A percentile compares a stretch with the other conserved stretches of the same genome.
These are phyloP conservation scores for Neoboletus magnificus DNA, from an alignment of 768 basidiomycete genomes.

Conservation along the genomic window DNA sequence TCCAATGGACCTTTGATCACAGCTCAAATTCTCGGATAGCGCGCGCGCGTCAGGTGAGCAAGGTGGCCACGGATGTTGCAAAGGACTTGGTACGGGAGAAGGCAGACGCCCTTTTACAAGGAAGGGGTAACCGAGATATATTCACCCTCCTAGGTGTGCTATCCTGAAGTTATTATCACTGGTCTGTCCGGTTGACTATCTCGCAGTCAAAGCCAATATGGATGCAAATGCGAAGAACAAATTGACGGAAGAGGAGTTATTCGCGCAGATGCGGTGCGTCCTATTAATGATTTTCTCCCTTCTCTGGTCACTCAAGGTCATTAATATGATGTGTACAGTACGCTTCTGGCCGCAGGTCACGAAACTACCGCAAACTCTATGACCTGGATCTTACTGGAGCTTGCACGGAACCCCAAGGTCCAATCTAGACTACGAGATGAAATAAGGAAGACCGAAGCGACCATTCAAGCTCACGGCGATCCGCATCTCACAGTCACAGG, in stretches of 20 bases:
- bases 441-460: slow-evolving; percentile 3
- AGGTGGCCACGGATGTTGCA: neutral
- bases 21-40: neutral
- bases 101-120: slow-evolving; percentile 8
- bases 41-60: slow-evolving; percentile 3
- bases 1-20: neutral
- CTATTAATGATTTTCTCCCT: neutral
- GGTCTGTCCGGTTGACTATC: neutral
- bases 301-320: neutral
- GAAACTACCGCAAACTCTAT: slow-evolving; percentile 59
- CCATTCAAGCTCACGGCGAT: neutral
- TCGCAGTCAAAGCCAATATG: slow-evolving; percentile 27
- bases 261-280: slow-evolving; percentile 16
- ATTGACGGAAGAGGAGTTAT: slow-evolving; percentile 14
- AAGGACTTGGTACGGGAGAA: slow-evolving; percentile 12
- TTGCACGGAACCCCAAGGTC: slow-evolving; percentile 52
- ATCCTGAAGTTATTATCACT: neutral
- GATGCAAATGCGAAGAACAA: slow-evolving; percentile 17
- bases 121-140: slow-evolving; percentile 15
- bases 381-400: slow-evolving; percentile 59
- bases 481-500: slow-evolving; percentile 30
- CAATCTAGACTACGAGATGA: slow-evolving; percentile 55
- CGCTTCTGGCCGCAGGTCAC: slow-evolving; percentile 47
- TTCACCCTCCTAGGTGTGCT: slow-evolving; percentile 38
- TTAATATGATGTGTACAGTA: slow-evolving; percentile 26